Evolutionary conservation across 2,329 filamentous ascomycete genomes (phyloP), one percentile per base, ranked within the genome.

Genomic region (Cryphonectria naterciae): DNA sequence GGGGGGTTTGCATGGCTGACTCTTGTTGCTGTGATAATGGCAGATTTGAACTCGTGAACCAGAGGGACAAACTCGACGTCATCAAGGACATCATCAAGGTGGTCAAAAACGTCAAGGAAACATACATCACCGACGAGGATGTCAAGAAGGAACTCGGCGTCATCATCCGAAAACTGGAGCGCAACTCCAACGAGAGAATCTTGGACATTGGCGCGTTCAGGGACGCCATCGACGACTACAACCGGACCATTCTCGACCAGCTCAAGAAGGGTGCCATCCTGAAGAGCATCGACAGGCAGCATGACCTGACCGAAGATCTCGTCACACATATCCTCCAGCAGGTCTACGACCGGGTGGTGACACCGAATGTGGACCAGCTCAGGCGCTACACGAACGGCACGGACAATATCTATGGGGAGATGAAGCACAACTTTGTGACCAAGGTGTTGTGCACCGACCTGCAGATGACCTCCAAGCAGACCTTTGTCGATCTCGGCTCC

Each of bases 401-500:
- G 74, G 94, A 97, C 80, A 95, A 97, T 76, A 93, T 97, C 54
- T 99, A 99, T 78, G 96, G 96, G 78, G 96, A 99, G 80, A 88
- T 99, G 37, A 86, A 96, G 41, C 92, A 94, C 28, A 90, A 91
- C 1, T 97, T 99, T 78, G 88, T 96, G 74, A 92, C 92, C 73
- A 89, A 91, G 70, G 93, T 98, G 72, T 90, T 99, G 75, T 88
- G 91, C 22, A 85, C 90, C 75, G 88, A 93, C 79, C 92, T 92
- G 3, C 86, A 89, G 61, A 89, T 98, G 79, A 94, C 89, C 72
- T 95, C 93, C 0, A 88, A 91, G 65, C 92, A 97, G 76, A 89
- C 97, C 52, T 98, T 99, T 79, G 91, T 99, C 72, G 96, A 99
- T 78, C 87, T 99, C 19, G 96, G 96, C 65, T 98, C 95, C 1